These are phyloP conservation scores for Poa annua DNA, from an alignment of 176 grass and related monocot species.

Conservation along the genomic window DNA sequence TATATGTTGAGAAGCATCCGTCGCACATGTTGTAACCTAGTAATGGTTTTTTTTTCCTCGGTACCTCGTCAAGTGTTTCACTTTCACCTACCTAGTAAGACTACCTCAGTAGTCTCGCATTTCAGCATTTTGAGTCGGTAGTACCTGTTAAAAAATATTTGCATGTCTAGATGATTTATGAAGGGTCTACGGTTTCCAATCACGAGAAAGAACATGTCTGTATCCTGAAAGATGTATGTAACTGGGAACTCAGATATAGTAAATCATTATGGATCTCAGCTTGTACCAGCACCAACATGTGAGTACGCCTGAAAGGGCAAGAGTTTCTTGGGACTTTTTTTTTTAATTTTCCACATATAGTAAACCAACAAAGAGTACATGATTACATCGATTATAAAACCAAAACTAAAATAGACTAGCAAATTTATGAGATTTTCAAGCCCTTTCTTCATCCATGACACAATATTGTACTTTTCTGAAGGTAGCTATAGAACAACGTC, in stretches of 20 bases:
- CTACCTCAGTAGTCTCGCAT: background rate
- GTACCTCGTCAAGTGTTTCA: background rate
- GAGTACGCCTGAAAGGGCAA: background rate
- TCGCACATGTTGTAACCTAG: background rate
- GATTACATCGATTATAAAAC: too few species aligned
- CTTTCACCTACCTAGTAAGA: constrained; percentile 10
- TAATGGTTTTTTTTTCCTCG: constrained; percentile 2
- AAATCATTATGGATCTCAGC: background rate
- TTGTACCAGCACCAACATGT: background rate
- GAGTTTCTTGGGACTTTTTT: background rate
- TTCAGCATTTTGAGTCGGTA: background rate
- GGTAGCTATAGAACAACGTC: too few species aligned
- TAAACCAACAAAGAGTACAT: too few species aligned
- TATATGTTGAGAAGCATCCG: background rate
- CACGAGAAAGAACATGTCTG: background rate
- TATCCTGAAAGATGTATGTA: constrained; percentile 18
- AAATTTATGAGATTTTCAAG: too few species aligned
- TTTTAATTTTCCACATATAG: too few species aligned
- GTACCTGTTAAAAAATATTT: background rate
- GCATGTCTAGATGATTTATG: background rate
- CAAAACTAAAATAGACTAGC: too few species aligned
- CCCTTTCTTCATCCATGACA: too few species aligned
- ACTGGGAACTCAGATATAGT: background rate
- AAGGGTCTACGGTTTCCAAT: background rate
- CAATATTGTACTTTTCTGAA: too few species aligned